These are phyloP conservation scores for Penicillium psychrosexuale DNA, from an alignment of 2,329 filamentous ascomycete species.

Conservation along the genomic window DNA sequence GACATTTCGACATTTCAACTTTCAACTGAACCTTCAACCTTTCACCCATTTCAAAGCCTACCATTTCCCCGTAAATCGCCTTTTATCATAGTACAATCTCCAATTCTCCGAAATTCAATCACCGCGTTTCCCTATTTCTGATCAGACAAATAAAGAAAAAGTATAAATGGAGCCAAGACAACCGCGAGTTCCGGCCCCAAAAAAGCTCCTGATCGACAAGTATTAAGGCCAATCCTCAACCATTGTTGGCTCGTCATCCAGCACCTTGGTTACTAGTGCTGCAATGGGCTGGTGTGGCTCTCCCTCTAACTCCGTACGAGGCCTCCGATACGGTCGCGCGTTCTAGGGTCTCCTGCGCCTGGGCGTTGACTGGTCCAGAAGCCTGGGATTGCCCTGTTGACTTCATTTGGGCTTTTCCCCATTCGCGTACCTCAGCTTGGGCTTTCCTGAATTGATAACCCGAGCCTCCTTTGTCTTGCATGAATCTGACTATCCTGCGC, in stretches of 20 bases:
- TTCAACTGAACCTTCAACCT: not conserved
- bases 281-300: slow-evolving; percentile 16
- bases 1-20: slow-evolving; percentile 1
- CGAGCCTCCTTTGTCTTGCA: slow-evolving; percentile 23
- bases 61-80: not conserved
- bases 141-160: not conserved
- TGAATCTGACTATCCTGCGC: slow-evolving; percentile 14
- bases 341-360: slow-evolving; percentile 24
- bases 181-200: not conserved
- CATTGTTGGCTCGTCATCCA: slow-evolving; percentile 20
- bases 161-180: not conserved
- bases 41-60: not conserved
- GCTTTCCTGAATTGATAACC: slow-evolving; percentile 7
- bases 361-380: slow-evolving; percentile 28
- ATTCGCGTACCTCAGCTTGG: slow-evolving; percentile 19
- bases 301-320: slow-evolving; percentile 9
- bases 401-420: slow-evolving; percentile 17
- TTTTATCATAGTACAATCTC: too few relatives aligned
- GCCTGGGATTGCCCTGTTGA: slow-evolving; percentile 26
- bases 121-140: not conserved
- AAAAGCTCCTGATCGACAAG: slow-evolving; percentile 21
- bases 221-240: slow-evolving; percentile 11
- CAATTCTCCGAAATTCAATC: not conserved
- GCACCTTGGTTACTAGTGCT: slow-evolving; percentile 17
- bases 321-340: slow-evolving; percentile 30